Evolutionary conservation across 305 asterid genomes (phyloP).

Genomic region (Plantago lanceolata): DNA sequence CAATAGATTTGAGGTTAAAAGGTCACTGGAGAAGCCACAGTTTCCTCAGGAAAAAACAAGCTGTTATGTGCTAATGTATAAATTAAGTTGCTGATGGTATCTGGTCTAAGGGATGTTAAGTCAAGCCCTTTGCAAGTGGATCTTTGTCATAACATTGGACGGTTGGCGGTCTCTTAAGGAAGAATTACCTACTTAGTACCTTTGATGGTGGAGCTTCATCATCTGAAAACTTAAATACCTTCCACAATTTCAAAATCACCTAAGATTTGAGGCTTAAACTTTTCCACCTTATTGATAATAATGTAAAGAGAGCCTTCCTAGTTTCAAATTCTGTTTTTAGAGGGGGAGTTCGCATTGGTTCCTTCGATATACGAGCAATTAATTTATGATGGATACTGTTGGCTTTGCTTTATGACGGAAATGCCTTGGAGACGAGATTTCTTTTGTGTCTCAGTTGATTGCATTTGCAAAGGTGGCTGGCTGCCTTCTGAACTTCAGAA

Average conservation of each 20-base stretch:
- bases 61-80: constrained; percentile 35
- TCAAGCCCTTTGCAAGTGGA: constrained; percentile 6
- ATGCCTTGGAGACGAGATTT: constrained; percentile 34
- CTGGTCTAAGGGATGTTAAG: constrained; percentile 30
- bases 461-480: constrained; percentile 56
- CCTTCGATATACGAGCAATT: constrained; percentile 18
- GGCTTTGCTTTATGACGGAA: constrained; percentile 35
- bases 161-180: constrained; percentile 29
- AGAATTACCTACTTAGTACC: constrained; percentile 33
- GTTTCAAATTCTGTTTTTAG: constrained; percentile 35
- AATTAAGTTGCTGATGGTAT: constrained; percentile 35
- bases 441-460: constrained; percentile 48
- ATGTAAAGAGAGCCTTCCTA: constrained; percentile 39
- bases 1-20: constrained; percentile 32
- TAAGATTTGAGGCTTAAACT: constrained; percentile 38
- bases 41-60: constrained; percentile 27
- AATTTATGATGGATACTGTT: constrained; percentile 33
- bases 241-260: constrained; percentile 37
- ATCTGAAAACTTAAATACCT: constrained; percentile 35
- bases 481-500: constrained; percentile 61
- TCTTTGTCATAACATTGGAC: constrained; percentile 3
- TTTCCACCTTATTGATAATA: constrained; percentile 32
- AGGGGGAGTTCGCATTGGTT: constrained; percentile 48
- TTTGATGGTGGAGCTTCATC: constrained; percentile 45
- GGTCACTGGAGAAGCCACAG: constrained; percentile 37